Percentiles rank a stretch among this genome's conserved stretches.
phyloP scores from a whole-genome alignment of 192 early-diverging fungal genomes.

The Pilobolus umbonatus region DNA sequence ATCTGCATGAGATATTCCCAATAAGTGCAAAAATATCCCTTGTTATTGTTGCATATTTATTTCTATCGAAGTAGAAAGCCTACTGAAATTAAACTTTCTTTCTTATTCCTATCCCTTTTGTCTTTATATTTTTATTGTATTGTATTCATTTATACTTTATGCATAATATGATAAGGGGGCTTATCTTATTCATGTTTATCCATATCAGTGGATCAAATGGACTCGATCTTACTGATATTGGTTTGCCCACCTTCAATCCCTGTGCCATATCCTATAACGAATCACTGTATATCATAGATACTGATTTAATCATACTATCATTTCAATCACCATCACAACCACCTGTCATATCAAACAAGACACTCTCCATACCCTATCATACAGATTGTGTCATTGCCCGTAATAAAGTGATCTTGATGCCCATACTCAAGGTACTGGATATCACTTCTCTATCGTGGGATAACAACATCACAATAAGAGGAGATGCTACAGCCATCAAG shows the following conservation, averaged over 20 bases:
- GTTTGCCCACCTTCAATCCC: not conserved
- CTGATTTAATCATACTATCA: not conserved
- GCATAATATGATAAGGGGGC: not conserved
- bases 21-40: too few relatives aligned
- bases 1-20: too few relatives aligned
- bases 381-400: too few relatives aligned
- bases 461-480: not conserved
- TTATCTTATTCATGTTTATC: not conserved
- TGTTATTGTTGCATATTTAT: not conserved
- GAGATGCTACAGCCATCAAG: not conserved
- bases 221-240: not conserved
- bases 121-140: not conserved
- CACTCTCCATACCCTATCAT: too few relatives aligned
- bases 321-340: not conserved
- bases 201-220: not conserved
- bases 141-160: not conserved
- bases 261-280: constrained; percentile 1
- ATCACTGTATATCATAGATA: constrained; percentile 3
- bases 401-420: too few relatives aligned
- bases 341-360: not conserved
- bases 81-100: too few relatives aligned
- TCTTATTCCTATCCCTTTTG: not conserved
- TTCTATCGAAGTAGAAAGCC: too few relatives aligned
- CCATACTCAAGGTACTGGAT: too few relatives aligned
- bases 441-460: not conserved